A percentile compares a stretch with the other conserved stretches of the same genome.
These are phyloP conservation scores for Eutrema salsugineum DNA, from an alignment of 441 rosid genomes.

Conservation along the genomic window DNA sequence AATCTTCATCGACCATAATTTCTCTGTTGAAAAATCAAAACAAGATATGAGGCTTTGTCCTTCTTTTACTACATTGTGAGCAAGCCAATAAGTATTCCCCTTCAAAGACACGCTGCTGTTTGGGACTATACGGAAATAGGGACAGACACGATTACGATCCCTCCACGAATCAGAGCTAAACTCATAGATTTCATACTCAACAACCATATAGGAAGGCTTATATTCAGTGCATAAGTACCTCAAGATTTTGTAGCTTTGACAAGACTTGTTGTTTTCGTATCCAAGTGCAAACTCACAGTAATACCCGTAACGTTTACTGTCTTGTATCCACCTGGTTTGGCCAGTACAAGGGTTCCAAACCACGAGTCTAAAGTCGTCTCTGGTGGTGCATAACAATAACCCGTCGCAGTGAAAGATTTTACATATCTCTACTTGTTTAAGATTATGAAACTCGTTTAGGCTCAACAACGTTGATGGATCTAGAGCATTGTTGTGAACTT, in stretches of 20 bases:
- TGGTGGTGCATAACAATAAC: background rate
- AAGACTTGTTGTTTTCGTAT: background rate
- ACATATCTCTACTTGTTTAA: background rate
- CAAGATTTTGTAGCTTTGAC: background rate
- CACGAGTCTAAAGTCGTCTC: background rate
- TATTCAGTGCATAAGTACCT: too few species aligned
- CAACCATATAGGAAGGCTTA: too few species aligned
- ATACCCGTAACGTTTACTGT: too few species aligned
- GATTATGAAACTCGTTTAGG: background rate
- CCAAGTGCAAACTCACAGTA: background rate
- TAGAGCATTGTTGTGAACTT: too few species aligned
- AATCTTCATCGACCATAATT: too few species aligned
- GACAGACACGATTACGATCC: background rate
- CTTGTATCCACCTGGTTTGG: background rate
- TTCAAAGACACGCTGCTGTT: background rate
- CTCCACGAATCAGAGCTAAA: background rate
- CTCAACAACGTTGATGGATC: too few species aligned
- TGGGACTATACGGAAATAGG: background rate
- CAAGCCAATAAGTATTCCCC: background rate
- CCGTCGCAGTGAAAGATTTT: background rate
- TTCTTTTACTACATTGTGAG: too few species aligned
- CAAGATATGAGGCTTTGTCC: too few species aligned
- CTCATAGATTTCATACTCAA: background rate
- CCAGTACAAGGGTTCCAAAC: slow-evolving; percentile 2
- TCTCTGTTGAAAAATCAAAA: too few species aligned